Percentiles rank a stretch among this genome's conserved stretches.
These are phyloP conservation scores for Boletus sp. DNA, from an alignment of 768 basidiomycete species.

Conservation along the genomic window DNA sequence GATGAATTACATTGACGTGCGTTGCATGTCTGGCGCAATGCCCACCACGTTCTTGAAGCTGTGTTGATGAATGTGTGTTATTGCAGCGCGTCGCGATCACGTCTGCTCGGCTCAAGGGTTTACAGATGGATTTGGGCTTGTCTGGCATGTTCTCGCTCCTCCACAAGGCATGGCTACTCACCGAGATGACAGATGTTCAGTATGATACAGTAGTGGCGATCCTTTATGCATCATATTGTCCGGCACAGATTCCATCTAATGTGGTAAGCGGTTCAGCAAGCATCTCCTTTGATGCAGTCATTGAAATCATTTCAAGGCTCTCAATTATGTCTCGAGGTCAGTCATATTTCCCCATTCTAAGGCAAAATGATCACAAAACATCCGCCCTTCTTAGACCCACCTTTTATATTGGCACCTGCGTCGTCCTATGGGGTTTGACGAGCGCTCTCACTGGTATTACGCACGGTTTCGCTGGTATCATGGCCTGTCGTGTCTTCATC, in stretches of 20 bases:
- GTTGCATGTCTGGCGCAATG: conserved; percentile 1
- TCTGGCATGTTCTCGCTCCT: conserved; percentile 33
- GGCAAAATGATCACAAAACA: not conserved
- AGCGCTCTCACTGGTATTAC: conserved; percentile 63
- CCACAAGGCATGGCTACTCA: not conserved
- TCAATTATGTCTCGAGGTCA: conserved; percentile 56
- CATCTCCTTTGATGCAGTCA: not conserved
- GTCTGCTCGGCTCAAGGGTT: conserved; percentile 48
- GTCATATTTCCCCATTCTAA: not conserved
- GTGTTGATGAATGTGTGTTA: not conserved
- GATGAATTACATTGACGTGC: conserved; percentile 70
- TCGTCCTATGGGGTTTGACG: conserved; percentile 61
- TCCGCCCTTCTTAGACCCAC: conserved; percentile 47
- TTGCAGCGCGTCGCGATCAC: conserved; percentile 48
- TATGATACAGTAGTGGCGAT: conserved; percentile 54
- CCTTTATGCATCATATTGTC: conserved; percentile 60
- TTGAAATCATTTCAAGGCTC: conserved; percentile 35
- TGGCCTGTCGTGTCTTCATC: conserved; percentile 58
- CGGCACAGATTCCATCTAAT: conserved; percentile 45
- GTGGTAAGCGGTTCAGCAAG: not conserved
- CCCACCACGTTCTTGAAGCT: not conserved
- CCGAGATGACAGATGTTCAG: conserved; percentile 44
- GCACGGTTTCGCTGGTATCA: conserved; percentile 52
- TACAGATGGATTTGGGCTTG: conserved; percentile 48
- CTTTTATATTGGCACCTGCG: conserved; percentile 58